Evolutionary conservation across 2,329 filamentous ascomycete species (phyloP).

Genomic region (Botrytis pseudocinerea): DNA sequence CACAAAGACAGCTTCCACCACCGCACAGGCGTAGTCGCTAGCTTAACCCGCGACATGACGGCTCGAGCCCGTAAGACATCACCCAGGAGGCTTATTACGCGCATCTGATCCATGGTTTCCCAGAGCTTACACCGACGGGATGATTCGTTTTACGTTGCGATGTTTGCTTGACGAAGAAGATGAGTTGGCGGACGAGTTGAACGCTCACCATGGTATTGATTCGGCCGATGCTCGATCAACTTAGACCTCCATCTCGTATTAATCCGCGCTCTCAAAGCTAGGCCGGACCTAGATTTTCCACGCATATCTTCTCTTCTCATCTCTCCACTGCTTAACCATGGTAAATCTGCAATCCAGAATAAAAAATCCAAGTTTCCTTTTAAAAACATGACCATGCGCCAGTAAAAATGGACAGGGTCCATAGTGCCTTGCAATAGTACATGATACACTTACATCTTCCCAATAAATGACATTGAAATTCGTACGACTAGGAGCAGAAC

Average conservation of each 20-base stretch:
- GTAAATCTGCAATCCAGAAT: background rate
- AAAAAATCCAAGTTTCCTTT: background rate
- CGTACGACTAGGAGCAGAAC: background rate
- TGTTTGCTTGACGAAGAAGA: accelerated
- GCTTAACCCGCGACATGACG: background rate
- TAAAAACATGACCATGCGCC: background rate
- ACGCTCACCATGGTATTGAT: background rate
- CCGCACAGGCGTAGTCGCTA: accelerated
- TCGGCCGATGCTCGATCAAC: background rate
- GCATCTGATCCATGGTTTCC: background rate
- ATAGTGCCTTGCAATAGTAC: background rate
- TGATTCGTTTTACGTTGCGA: accelerated
- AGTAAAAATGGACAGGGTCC: background rate
- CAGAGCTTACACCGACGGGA: background rate
- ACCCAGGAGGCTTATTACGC: background rate
- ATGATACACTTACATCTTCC: background rate
- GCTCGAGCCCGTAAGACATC: background rate
- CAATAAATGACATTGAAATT: background rate
- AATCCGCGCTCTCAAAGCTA: background rate
- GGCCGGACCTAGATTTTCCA: background rate
- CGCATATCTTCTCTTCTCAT: background rate
- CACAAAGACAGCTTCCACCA: accelerated
- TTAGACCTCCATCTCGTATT: background rate
- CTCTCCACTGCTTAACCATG: background rate
- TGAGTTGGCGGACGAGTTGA: background rate